Base-by-base conservation (phyloP, 1,139 yeast genomes). In the Blastobotrys petasosporus region DNA sequence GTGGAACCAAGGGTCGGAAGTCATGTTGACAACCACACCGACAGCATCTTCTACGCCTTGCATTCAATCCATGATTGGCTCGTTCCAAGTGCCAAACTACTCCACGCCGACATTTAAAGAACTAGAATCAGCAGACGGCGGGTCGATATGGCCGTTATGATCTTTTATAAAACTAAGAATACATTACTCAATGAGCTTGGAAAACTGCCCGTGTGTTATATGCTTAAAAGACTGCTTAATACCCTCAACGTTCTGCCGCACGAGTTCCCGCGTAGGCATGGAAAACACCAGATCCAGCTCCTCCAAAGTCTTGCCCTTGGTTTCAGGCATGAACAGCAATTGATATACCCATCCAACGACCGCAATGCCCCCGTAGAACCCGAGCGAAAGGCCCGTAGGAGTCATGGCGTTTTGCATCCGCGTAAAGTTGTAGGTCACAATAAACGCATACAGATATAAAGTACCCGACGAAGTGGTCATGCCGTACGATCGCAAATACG, bases 361-460 rank as follows among this genome's bases (percentile, higher is more conserved):
- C 1, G 81, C 81, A 56, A 79, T 71, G 43, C 83, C 84, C 45
- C 83, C 84, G 56, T 76, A 79, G 69, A 79, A 79, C 1, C 84
- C 83, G 43, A 78, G 63, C 5, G 79, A 72, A 52, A 79, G 67
- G 33, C 84, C 84, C 7, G 81, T 75, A 55, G 74, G 70, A 3
- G 82, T 75, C 71, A 79, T 69, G 1, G 79, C 77, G 1, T 60
- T 54, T 53, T 74, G 68, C 84, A 79, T 79, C 33, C 63, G 60
- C 44, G 71, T 69, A 62, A 79, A 79, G 65, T 78, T 77, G 64
- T 76, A 79, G 11, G 84, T 79, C 52, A 79, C 80, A 36, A 75
- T 74, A 62, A 77, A 79, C 6, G 79, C 69, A 77, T 82, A 77
- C 52, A 79, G 62, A 66, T 76, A 79, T 45, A 79, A 64, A 54